A percentile compares a stretch with the other conserved stretches of the same genome.
These are phyloP conservation scores for Allium sativum DNA, from an alignment of 106 monocot genomes.

Conservation along the genomic window DNA sequence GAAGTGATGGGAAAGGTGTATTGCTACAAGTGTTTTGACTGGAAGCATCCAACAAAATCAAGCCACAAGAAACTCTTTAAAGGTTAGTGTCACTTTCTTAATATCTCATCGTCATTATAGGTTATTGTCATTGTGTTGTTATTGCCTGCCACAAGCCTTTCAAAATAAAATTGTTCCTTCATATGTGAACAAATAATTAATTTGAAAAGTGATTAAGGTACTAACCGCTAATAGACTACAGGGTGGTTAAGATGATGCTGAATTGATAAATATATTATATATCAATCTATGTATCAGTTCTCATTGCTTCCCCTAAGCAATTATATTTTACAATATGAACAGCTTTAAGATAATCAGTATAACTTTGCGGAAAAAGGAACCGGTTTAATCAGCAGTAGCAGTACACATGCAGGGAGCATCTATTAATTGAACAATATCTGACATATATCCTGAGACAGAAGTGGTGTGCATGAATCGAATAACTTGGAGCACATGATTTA, in stretches of 20 bases:
- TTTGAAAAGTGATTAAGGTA: not conserved
- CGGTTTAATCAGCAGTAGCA: no score
- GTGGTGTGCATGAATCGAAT: no score
- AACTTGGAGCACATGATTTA: no score
- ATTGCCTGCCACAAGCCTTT: not conserved
- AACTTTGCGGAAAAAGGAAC: no score
- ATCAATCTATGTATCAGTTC: no score
- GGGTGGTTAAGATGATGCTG: no score
- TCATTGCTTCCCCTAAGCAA: not conserved
- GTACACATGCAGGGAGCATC: no score
- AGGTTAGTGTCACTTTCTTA: conserved; percentile 20
- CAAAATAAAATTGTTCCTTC: not conserved
- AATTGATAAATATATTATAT: no score
- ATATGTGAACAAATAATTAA: not conserved
- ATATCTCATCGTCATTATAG: not conserved
- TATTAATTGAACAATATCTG: no score
- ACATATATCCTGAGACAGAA: no score
- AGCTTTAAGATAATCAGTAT: no score
- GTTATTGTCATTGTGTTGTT: not conserved
- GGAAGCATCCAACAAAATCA: conserved; percentile 31
- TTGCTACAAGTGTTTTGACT: conserved; percentile 54
- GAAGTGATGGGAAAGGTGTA: conserved; percentile 57
- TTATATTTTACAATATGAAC: not conserved
- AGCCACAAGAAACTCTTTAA: conserved; percentile 39
- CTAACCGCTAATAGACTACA: not conserved